These are phyloP conservation scores for Deinandra increscens DNA, from an alignment of 129 eudicot species.

Conservation along the genomic window DNA sequence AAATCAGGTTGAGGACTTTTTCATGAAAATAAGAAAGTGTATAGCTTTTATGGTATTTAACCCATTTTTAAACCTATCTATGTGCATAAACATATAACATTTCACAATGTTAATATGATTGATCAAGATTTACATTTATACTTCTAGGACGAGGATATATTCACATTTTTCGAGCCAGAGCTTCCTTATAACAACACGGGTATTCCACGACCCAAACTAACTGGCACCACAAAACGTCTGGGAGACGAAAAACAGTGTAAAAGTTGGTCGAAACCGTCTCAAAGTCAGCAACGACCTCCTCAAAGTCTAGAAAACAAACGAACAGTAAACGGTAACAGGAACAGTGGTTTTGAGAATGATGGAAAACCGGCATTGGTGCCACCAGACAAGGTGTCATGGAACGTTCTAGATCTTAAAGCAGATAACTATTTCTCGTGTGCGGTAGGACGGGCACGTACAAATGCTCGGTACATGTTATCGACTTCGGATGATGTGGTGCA, in stretches of 20 bases:
- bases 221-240: constrained; percentile 39
- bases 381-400: constrained; percentile 65
- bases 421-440: constrained; percentile 93
- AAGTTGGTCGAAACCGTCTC: constrained; percentile 48
- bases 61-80: neutral
- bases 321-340: constrained; percentile 25
- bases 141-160: constrained; percentile 79
- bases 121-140: neutral
- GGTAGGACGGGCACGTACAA: constrained; percentile 72
- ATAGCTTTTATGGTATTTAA: neutral
- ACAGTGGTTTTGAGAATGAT: constrained; percentile 31
- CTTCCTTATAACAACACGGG: constrained; percentile 56
- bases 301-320: constrained; percentile 46
- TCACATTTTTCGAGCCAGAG: constrained; percentile 92
- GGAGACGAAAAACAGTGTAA: constrained; percentile 51
- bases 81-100: neutral
- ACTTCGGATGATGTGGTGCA: constrained; percentile 75
- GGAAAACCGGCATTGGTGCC: constrained; percentile 41
- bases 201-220: constrained; percentile 47
- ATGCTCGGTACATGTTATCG: constrained; percentile 65
- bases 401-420: constrained; percentile 75
- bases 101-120: neutral
- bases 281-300: constrained; percentile 36
- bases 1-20: no score
- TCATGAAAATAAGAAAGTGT: no score